Percentiles rank a stretch among this genome's conserved stretches.
Conservation (phyloP, 768 basidiomycete genomes). For the Favolaschia claudopus region DNA sequence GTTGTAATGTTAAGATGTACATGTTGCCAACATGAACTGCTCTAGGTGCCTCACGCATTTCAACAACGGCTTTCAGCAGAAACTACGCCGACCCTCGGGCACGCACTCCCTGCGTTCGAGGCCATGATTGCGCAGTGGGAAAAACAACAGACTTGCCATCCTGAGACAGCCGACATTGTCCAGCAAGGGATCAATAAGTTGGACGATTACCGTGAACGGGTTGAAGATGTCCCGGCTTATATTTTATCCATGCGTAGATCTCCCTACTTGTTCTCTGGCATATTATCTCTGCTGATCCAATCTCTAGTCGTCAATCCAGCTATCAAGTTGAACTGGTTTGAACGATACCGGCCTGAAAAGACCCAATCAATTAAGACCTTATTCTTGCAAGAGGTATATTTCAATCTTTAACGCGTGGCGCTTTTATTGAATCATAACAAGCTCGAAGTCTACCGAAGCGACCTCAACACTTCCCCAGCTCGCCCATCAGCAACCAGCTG, state of each 20-base stretch:
- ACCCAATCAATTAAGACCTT: too few species aligned
- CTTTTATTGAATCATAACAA: too few species aligned
- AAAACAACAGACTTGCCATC: background rate
- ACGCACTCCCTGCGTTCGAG: slow-evolving; percentile 24
- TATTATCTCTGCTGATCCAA: background rate
- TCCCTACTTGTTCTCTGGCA: background rate
- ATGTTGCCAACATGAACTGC: too few species aligned
- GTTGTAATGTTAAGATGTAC: too few species aligned
- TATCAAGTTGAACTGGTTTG: slow-evolving; percentile 14
- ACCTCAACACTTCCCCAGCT: too few species aligned
- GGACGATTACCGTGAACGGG: slow-evolving; percentile 7
- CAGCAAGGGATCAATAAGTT: slow-evolving; percentile 25
- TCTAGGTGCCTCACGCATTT: too few species aligned
- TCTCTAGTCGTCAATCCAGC: slow-evolving; percentile 11
- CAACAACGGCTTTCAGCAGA: too few species aligned
- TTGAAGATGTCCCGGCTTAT: slow-evolving; percentile 14
- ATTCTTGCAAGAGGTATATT: too few species aligned
- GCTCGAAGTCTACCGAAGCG: too few species aligned
- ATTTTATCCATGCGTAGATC: slow-evolving; percentile 23
- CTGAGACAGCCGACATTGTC: slow-evolving; percentile 10
- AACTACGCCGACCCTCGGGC: slow-evolving; percentile 25
- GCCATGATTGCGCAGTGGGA: slow-evolving; percentile 20
- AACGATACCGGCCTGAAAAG: too few species aligned
- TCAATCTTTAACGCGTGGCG: too few species aligned
- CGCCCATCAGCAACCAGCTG: too few species aligned